These are phyloP conservation scores for Pyricularia grisea DNA, from an alignment of 2,329 filamentous ascomycete genomes.

Conservation along the genomic window DNA sequence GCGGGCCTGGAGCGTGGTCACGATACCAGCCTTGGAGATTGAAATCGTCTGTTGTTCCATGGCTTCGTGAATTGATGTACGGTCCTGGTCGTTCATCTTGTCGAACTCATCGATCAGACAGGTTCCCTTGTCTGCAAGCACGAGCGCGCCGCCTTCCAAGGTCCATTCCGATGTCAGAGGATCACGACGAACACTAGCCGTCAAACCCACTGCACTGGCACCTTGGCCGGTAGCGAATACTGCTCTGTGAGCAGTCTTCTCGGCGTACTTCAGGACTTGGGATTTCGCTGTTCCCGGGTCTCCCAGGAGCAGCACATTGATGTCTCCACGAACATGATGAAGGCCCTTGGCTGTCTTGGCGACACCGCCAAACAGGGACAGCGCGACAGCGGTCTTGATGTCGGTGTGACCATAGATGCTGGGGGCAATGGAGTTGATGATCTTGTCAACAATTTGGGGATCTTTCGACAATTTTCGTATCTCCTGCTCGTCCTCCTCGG, in stretches of 20 bases:
- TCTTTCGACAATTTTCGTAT: conserved; percentile 86
- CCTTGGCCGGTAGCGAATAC: conserved; percentile 98
- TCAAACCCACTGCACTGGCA: conserved; percentile 94
- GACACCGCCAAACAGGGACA: conserved; percentile 91
- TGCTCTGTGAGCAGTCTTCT: conserved; percentile 92
- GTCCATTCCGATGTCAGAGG: conserved; percentile 97
- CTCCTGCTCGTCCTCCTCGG: conserved; percentile 85
- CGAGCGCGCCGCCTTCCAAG: conserved; percentile 87
- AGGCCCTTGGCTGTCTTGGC: conserved; percentile 83
- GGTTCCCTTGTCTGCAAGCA: conserved; percentile 88
- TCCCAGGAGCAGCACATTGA: conserved; percentile 92
- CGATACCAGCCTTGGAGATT: conserved; percentile 96
- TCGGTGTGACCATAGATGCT: conserved; percentile 96
- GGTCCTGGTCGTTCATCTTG: conserved; percentile 99
- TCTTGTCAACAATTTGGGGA: conserved; percentile 84
- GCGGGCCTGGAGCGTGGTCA: conserved; percentile 90
- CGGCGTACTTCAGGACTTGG: conserved; percentile 92
- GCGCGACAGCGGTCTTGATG: conserved; percentile 91
- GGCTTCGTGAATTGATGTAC: conserved; percentile 96
- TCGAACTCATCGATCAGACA: conserved; percentile 98
- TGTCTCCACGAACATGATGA: conserved; percentile 89
- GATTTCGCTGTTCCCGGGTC: conserved; percentile 98
- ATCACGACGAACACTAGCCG: conserved; percentile 89
- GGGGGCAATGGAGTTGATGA: conserved; percentile 86
- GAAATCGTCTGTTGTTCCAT: conserved; percentile 99